Evolutionary conservation across 2,329 filamentous ascomycete species (phyloP).

Genomic region (Trichoderma gracile): DNA sequence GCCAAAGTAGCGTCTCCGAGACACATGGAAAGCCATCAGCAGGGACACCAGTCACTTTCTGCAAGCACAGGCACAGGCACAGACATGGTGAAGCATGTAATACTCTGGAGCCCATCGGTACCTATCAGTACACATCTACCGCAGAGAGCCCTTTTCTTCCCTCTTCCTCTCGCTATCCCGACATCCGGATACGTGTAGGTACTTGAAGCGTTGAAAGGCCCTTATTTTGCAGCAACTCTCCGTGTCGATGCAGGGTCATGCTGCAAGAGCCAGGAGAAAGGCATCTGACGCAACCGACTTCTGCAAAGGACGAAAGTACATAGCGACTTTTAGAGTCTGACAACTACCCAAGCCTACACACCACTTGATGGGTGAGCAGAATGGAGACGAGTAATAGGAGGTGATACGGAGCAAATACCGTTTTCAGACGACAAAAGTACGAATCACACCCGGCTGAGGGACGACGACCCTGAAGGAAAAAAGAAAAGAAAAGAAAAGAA

Average conservation of each 20-base stretch:
- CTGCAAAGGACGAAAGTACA: neutral
- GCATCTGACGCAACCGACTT: neutral
- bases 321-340: neutral
- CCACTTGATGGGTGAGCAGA: no score
- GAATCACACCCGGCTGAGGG: no score
- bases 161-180: constrained; percentile 4
- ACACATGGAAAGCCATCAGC: neutral
- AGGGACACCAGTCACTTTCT: constrained; percentile 4
- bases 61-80: neutral
- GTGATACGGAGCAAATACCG: no score
- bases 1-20: constrained; percentile 5
- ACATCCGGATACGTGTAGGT: neutral
- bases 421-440: no score
- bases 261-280: constrained; percentile 16
- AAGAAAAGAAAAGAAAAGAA: no score
- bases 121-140: no score
- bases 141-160: no score
- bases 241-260: constrained; percentile 1
- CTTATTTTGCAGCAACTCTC: neutral
- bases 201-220: neutral
- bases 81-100: neutral
- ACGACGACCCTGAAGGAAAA: no score
- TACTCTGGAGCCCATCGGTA: neutral
- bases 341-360: neutral
- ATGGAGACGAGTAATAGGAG: no score